phyloP scores from a whole-genome alignment of 441 rosid species.

The California macrophylla region DNA sequence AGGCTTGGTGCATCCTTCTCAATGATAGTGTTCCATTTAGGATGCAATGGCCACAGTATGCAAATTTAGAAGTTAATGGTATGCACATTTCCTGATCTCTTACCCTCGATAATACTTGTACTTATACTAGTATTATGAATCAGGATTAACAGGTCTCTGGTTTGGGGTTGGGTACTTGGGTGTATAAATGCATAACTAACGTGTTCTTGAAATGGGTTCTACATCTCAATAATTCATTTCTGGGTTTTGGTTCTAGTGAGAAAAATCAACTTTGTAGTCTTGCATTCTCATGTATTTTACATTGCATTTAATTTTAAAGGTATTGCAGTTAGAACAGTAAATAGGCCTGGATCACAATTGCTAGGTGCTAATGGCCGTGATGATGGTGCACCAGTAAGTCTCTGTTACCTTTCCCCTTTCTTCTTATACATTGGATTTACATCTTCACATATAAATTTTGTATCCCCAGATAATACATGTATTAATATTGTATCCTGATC shows the following conservation, averaged over 20 bases:
- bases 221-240: neutral
- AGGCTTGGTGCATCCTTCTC: conserved; percentile 24
- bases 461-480: neutral
- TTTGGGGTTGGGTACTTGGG: neutral
- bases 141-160: neutral
- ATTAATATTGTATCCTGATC: conserved; percentile 3
- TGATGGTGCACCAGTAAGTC: conserved; percentile 21
- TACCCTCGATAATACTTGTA: neutral
- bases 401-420: conserved; percentile 9
- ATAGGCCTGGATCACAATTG: conserved; percentile 15
- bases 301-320: conserved; percentile 12
- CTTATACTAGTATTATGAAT: neutral
- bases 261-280: neutral
- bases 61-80: conserved; percentile 19
- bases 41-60: conserved; percentile 20
- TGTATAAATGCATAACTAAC: neutral
- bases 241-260: neutral
- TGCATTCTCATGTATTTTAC: neutral
- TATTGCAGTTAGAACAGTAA: conserved; percentile 3
- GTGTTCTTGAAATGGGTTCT: neutral
- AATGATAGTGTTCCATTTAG: conserved; percentile 21
- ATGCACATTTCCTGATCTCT: conserved; percentile 4
- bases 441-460: neutral
- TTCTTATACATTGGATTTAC: conserved; percentile 5
- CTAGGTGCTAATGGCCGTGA: conserved; percentile 24